Conservation (phyloP, 192 early-diverging fungal genomes). For the Coemansia sp. region DNA sequence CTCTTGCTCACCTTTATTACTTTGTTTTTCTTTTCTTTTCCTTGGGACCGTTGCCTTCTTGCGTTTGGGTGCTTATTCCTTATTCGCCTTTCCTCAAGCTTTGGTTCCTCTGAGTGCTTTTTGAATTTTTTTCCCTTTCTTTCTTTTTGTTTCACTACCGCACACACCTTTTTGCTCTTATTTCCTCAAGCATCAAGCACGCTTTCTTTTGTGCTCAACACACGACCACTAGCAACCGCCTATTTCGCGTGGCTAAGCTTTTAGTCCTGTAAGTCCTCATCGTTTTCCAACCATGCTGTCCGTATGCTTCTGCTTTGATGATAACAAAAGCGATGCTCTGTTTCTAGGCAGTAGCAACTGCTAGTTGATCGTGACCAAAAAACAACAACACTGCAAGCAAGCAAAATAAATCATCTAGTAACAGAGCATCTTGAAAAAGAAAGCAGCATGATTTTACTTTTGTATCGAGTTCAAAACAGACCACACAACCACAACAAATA, state of each 20-base stretch:
- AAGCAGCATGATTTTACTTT: not conserved
- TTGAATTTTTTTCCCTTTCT: conserved; percentile 1
- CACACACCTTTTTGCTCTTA: not conserved
- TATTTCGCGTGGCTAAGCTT: not conserved
- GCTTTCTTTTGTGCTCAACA: conserved; percentile 3
- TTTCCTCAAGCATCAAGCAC: not conserved
- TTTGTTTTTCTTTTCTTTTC: not conserved
- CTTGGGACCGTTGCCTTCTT: conserved; percentile 3
- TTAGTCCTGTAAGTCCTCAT: not conserved
- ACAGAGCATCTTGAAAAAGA: not conserved
- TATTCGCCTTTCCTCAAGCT: not conserved
- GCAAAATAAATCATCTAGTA: not conserved
- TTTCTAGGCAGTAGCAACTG: not conserved
- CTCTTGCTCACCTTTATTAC: not conserved
- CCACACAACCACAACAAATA: not conserved
- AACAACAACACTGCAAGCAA: not conserved
- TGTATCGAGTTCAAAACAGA: not conserved
- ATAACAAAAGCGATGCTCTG: not conserved
- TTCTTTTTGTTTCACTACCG: not conserved
- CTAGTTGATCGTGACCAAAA: not conserved
- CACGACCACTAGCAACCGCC: not conserved
- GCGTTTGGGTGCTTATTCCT: conserved; percentile 2
- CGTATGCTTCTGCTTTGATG: not conserved
- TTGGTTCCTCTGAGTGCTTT: not conserved
- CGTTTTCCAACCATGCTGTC: not conserved